Percentiles rank a stretch among this genome's conserved stretches.
These are phyloP conservation scores for Hypoxylon sp. DNA, from an alignment of 2,329 filamentous ascomycete genomes.

Conservation along the genomic window DNA sequence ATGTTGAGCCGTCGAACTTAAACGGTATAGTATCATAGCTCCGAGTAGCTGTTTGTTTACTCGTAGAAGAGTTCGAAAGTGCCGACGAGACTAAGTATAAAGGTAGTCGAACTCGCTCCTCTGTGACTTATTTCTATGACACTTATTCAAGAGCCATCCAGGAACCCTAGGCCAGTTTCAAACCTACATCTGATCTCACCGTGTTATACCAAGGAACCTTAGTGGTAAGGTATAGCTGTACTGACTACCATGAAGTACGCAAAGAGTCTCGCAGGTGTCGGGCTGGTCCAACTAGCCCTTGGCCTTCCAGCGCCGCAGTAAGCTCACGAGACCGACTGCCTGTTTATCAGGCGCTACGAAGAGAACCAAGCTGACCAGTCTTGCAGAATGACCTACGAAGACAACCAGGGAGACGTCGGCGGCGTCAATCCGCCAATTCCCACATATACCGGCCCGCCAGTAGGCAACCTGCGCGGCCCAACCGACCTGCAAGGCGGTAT, in stretches of 20 bases:
- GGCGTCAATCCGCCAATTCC: slow-evolving; percentile 51
- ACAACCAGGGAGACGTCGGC: slow-evolving; percentile 53
- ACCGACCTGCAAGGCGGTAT: slow-evolving; percentile 51
- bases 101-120: not conserved
- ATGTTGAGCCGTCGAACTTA: not conserved
- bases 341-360: not conserved
- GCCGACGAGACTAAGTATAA: slow-evolving; percentile 19
- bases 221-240: not conserved
- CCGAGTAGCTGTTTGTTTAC: slow-evolving; percentile 8
- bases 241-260: slow-evolving; percentile 26
- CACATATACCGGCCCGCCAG: slow-evolving; percentile 46
- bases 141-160: not conserved
- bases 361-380: slow-evolving; percentile 13
- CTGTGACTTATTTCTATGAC: not conserved
- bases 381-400: slow-evolving; percentile 51
- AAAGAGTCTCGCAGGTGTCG: slow-evolving; percentile 12
- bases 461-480: slow-evolving; percentile 53
- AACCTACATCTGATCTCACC: not conserved
- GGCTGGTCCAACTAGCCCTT: slow-evolving; percentile 24
- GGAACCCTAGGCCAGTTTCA: slow-evolving; percentile 1
- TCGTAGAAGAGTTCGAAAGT: not conserved
- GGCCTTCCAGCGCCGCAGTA: slow-evolving; percentile 28
- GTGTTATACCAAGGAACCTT: not conserved
- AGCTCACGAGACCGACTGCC: not conserved
- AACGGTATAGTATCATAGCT: slow-evolving; percentile 1